phyloP scores from a whole-genome alignment of 805 yeast genomes.

The Phaffomyces thermotolerans region DNA sequence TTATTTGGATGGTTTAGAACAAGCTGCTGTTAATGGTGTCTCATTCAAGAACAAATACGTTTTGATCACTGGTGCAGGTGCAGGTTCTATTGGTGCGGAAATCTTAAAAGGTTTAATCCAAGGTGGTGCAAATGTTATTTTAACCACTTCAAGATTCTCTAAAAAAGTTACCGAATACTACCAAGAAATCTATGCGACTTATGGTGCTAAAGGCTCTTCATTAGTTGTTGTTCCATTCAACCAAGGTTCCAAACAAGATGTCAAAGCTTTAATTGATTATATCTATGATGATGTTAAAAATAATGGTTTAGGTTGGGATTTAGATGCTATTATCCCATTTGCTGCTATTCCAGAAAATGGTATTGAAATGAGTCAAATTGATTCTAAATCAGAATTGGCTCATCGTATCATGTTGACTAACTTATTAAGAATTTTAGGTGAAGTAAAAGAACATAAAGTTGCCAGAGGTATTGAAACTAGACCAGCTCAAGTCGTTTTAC shows the following conservation, averaged over 20 bases:
- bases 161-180: conserved; percentile 92
- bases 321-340: conserved; percentile 92
- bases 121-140: conserved; percentile 97
- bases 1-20: conserved; percentile 86
- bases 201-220: conserved; percentile 88
- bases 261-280: conserved; percentile 74
- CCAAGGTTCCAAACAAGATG: conserved; percentile 95
- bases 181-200: conserved; percentile 86
- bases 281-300: conserved; percentile 77
- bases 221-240: conserved; percentile 97
- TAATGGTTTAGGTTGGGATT: conserved; percentile 96
- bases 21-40: conserved; percentile 90
- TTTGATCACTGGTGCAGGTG: conserved; percentile 96
- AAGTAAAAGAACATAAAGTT: conserved; percentile 76
- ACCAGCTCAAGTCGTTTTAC: conserved; percentile 96
- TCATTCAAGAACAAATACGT: conserved; percentile 85
- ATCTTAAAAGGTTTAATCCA: conserved; percentile 87
- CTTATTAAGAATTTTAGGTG: conserved; percentile 86
- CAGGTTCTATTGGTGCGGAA: conserved; percentile 98
- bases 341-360: conserved; percentile 99
- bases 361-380: conserved; percentile 86
- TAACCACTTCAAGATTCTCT: conserved; percentile 93
- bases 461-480: conserved; percentile 78
- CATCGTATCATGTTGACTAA: conserved; percentile 98
- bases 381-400: conserved; percentile 93